Conservation (phyloP, 2,329 filamentous ascomycete species). For the Phaeosphaeriaceae sp. region DNA sequence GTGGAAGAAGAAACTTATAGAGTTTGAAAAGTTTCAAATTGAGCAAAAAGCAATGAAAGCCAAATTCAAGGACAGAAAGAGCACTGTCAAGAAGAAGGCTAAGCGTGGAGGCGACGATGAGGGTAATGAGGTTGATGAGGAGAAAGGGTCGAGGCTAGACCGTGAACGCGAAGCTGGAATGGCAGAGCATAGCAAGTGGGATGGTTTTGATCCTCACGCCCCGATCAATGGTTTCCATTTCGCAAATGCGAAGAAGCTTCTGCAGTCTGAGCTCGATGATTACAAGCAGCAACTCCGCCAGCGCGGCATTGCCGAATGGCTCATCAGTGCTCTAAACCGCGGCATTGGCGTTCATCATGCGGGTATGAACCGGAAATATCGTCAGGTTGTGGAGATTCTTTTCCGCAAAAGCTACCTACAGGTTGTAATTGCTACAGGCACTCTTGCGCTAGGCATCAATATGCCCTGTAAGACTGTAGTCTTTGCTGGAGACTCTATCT, state of each 20-base stretch:
- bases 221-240: constrained; percentile 71
- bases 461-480: constrained; percentile 79
- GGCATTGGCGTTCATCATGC: constrained; percentile 82
- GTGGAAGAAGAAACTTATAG: constrained; percentile 67
- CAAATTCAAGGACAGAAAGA: constrained; percentile 5
- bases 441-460: constrained; percentile 76
- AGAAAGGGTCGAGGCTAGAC: constrained; percentile 62
- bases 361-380: constrained; percentile 80
- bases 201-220: constrained; percentile 69
- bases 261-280: constrained; percentile 63
- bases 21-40: constrained; percentile 58
- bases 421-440: constrained; percentile 77
- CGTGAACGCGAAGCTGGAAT: constrained; percentile 62
- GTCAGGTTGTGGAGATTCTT: constrained; percentile 74
- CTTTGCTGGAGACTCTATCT: constrained; percentile 76
- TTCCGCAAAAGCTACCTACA: constrained; percentile 75
- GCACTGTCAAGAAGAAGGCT: constrained; percentile 52
- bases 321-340: constrained; percentile 67
- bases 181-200: constrained; percentile 63
- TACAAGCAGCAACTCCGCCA: constrained; percentile 61
- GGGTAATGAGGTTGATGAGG: constrained; percentile 53
- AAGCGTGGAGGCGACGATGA: constrained; percentile 52
- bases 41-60: constrained; percentile 8
- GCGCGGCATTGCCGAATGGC: constrained; percentile 57
- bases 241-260: constrained; percentile 67